Percentiles rank a stretch among this genome's conserved stretches.
phyloP scores from a whole-genome alignment of 1,284 basidiomycete species.

The Austropuccinia psidii region DNA sequence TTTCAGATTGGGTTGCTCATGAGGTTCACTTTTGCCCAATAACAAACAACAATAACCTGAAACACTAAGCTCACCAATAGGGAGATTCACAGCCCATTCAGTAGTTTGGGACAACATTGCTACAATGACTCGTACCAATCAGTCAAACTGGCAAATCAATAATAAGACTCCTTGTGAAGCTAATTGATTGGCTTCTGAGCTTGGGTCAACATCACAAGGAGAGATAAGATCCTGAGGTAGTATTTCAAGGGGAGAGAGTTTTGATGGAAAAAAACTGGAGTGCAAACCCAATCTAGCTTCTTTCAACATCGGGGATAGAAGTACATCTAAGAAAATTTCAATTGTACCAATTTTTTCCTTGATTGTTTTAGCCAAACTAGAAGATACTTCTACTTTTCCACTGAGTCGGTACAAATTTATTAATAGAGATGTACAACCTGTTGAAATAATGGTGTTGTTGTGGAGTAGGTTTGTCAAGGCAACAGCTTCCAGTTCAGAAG shows the following conservation, averaged over 20 bases:
- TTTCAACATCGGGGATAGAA: constrained; percentile 1
- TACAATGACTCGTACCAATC: neutral
- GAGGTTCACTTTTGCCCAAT: neutral
- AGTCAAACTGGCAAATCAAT: neutral
- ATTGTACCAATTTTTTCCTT: constrained; percentile 18
- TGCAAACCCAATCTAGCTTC: neutral
- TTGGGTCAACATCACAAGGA: neutral
- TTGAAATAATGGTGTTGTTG: neutral
- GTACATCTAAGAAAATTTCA: neutral
- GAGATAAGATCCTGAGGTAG: neutral
- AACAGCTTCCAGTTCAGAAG: neutral
- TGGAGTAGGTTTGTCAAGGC: neutral
- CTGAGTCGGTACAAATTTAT: constrained; percentile 7
- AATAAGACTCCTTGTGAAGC: neutral
- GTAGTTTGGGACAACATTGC: constrained; percentile 8
- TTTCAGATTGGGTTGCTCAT: neutral
- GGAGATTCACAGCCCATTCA: neutral
- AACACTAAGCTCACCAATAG: constrained; percentile 4
- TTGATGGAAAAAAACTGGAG: neutral
- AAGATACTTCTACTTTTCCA: neutral
- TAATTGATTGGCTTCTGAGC: neutral
- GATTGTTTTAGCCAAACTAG: constrained; percentile 12
- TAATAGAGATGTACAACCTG: neutral
- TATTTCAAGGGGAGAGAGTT: constrained; percentile 1
- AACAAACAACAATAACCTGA: neutral